These are phyloP conservation scores for Psilocybe tampanensis DNA, from an alignment of 768 basidiomycete genomes.

Conservation along the genomic window DNA sequence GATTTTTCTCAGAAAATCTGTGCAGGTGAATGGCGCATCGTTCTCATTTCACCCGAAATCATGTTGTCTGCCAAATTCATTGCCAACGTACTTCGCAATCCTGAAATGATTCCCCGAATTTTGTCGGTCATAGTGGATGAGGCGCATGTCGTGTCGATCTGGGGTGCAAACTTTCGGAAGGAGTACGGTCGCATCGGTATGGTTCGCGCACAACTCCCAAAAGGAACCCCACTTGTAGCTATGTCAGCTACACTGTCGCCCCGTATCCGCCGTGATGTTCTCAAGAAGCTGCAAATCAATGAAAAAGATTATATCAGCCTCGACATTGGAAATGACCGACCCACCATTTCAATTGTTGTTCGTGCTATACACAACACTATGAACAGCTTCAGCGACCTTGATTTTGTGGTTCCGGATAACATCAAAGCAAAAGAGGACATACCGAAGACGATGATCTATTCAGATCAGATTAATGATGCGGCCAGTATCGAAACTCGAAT, in stretches of 20 bases:
- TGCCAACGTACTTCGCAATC: not conserved
- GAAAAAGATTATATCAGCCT: no score
- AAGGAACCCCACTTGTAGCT: not conserved
- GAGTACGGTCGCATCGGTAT: not conserved
- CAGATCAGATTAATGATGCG: slow-evolving; percentile 28
- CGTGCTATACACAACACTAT: slow-evolving; percentile 34
- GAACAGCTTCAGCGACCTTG: slow-evolving; percentile 31
- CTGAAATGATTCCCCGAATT: not conserved
- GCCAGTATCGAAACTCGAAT: slow-evolving; percentile 28
- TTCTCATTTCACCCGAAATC: not conserved
- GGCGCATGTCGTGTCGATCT: no score
- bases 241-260: slow-evolving; percentile 8
- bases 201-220: not conserved
- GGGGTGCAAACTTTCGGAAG: no score
- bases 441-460: slow-evolving; percentile 30
- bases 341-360: slow-evolving; percentile 28
- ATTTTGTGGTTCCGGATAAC: slow-evolving; percentile 29
- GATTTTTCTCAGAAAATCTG: not conserved
- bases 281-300: no score
- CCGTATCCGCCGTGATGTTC: not conserved
- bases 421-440: slow-evolving; percentile 15
- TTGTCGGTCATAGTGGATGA: not conserved
- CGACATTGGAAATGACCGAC: no score
- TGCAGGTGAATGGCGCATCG: not conserved
- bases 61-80: not conserved